Conservation (phyloP, 2,329 filamentous ascomycete genomes). For the Colletotrichum sp. region DNA sequence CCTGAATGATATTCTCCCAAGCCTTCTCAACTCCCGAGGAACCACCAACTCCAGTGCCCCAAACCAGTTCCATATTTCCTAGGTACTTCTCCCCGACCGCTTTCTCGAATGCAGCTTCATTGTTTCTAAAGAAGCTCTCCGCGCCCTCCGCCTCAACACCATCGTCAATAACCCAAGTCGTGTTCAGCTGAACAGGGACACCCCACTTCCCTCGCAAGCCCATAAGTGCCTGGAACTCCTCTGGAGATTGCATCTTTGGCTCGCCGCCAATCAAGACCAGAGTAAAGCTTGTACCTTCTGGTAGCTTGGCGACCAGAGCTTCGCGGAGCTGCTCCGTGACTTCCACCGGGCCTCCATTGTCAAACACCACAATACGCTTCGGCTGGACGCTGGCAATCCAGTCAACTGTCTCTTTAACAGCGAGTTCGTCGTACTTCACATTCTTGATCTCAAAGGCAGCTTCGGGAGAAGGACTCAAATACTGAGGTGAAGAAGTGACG, state of each 20-base stretch:
- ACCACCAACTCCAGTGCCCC: slow-evolving; percentile 11
- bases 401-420: background rate
- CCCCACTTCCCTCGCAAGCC: background rate
- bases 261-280: background rate
- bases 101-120: background rate
- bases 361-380: slow-evolving; percentile 22
- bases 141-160: background rate
- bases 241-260: background rate
- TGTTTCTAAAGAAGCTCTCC: background rate
- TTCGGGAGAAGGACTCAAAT: background rate
- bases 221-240: background rate
- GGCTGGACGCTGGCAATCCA: slow-evolving; percentile 21
- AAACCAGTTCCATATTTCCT: background rate
- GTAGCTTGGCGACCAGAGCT: background rate
- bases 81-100: background rate
- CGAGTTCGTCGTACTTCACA: slow-evolving; percentile 13
- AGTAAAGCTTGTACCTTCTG: background rate
- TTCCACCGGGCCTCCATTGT: slow-evolving; percentile 23
- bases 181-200: slow-evolving; percentile 8
- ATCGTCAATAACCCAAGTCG: slow-evolving; percentile 13
- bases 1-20: slow-evolving; percentile 3
- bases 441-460: slow-evolving; percentile 5
- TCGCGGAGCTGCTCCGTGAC: background rate
- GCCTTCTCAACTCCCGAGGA: background rate
- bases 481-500: slow-evolving; percentile 26